Conservation (phyloP, 176 grass and related monocot genomes). For the Avena eriantha region DNA sequence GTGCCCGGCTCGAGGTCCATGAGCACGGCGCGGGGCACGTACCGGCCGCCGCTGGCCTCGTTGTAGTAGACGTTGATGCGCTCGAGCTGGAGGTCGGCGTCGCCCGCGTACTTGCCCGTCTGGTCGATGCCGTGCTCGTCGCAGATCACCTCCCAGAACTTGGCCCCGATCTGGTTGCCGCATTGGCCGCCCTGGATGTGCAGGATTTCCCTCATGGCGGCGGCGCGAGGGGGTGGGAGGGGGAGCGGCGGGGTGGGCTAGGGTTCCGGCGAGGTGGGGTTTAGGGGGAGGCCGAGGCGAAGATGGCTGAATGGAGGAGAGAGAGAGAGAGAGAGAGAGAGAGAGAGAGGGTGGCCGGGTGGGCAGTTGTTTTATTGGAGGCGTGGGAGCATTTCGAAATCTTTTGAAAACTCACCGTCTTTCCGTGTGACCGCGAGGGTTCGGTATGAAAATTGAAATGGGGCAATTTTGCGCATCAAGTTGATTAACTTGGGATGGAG, state of each 20-base stretch:
- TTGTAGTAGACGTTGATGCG: constrained; percentile 99
- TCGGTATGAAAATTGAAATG: neutral
- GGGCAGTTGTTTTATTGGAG: constrained; percentile 45
- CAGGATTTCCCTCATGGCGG: constrained; percentile 87
- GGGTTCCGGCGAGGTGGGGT: constrained; percentile 24
- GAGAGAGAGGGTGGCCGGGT: neutral
- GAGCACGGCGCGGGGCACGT: constrained; percentile 86
- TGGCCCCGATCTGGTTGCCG: constrained; percentile 95
- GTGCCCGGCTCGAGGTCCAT: constrained; percentile 97
- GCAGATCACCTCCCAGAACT: constrained; percentile 97
- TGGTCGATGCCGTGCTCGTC: constrained; percentile 94
- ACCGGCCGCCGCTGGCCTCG: constrained; percentile 83
- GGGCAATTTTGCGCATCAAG: no score
- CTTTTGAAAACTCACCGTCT: neutral
- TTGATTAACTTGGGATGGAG: no score
- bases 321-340: neutral
- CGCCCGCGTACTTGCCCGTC: constrained; percentile 74
- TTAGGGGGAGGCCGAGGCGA: neutral
- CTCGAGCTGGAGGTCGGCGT: constrained; percentile 90
- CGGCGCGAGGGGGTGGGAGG: neutral
- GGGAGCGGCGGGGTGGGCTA: neutral
- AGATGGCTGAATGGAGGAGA: neutral
- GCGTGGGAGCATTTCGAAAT: neutral
- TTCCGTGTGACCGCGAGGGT: neutral
- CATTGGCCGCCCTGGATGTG: constrained; percentile 96